These are phyloP conservation scores for Trypethelium eluteriae DNA, from an alignment of 495 filamentous ascomycete genomes.

Conservation along the genomic window DNA sequence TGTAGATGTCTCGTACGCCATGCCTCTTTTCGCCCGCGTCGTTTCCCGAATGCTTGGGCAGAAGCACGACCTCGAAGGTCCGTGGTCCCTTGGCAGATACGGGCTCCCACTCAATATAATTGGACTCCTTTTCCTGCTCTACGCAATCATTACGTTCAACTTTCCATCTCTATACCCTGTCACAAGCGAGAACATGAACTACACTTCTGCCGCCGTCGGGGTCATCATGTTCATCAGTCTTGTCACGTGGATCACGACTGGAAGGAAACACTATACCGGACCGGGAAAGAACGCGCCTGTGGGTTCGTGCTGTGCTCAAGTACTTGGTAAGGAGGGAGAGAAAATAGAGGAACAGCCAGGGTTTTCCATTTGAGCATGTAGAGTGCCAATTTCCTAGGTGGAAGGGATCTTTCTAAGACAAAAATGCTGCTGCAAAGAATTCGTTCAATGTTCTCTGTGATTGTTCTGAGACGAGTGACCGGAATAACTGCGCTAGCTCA, in stretches of 20 bases:
- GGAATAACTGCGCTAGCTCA: too few relatives aligned
- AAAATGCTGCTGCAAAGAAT: too few relatives aligned
- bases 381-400: too few relatives aligned
- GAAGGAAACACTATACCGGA: slow-evolving; percentile 45
- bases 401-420: too few relatives aligned
- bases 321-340: neutral
- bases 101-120: slow-evolving; percentile 40
- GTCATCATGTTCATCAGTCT: slow-evolving; percentile 46
- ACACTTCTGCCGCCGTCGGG: slow-evolving; percentile 50
- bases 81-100: slow-evolving; percentile 37
- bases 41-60: slow-evolving; percentile 44
- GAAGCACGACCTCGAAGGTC: slow-evolving; percentile 35
- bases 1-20: slow-evolving; percentile 50
- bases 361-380: too few relatives aligned
- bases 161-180: slow-evolving; percentile 48
- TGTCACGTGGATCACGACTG: slow-evolving; percentile 49
- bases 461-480: too few relatives aligned
- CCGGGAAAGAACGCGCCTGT: slow-evolving; percentile 27
- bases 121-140: slow-evolving; percentile 48
- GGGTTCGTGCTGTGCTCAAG: neutral
- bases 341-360: neutral
- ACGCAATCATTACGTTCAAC: slow-evolving; percentile 51
- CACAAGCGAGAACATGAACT: slow-evolving; percentile 49
- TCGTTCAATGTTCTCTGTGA: too few relatives aligned
- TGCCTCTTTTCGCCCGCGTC: slow-evolving; percentile 47